Percentiles rank a stretch among this genome's conserved stretches.
Evolutionary conservation across 331 rosid genomes (phyloP).

Genomic region (Quercus phellos): DNA sequence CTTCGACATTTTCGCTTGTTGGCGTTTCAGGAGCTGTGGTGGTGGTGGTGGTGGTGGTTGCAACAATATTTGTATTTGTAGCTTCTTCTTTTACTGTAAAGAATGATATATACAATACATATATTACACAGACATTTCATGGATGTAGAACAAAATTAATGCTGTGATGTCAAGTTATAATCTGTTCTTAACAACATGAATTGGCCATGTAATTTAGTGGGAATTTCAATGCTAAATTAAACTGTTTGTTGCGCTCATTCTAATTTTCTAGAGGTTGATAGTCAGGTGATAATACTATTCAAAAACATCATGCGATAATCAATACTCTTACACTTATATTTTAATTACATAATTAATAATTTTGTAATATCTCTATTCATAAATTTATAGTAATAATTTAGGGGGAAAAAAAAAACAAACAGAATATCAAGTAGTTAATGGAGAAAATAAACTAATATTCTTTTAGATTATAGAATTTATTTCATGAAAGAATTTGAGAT

Average conservation of each 20-base stretch:
- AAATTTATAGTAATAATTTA: not conserved
- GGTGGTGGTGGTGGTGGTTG: not conserved
- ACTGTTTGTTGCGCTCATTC: not conserved
- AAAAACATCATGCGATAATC: not conserved
- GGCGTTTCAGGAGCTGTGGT: not conserved
- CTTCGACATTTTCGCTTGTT: slow-evolving; percentile 33
- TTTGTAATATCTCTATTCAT: not conserved
- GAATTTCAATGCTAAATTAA: not conserved
- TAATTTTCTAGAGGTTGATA: not conserved
- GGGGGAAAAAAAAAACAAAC: not conserved
- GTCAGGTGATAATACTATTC: not conserved
- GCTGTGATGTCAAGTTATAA: not conserved
- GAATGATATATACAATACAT: not conserved
- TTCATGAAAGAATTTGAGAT: not conserved
- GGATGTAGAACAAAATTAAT: not conserved
- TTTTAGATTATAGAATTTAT: not conserved
- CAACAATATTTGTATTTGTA: not conserved
- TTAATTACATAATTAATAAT: not conserved
- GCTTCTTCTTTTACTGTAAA: slow-evolving; percentile 30
- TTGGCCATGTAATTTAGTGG: not conserved
- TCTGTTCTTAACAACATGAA: not conserved
- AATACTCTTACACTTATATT: not conserved
- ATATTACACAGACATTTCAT: not conserved
- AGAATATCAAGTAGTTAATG: not conserved
- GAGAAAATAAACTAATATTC: not conserved